A percentile compares a stretch with the other conserved stretches of the same genome.
Evolutionary conservation across 495 filamentous ascomycete species (phyloP).

Genomic region (Xylaria longipes): DNA sequence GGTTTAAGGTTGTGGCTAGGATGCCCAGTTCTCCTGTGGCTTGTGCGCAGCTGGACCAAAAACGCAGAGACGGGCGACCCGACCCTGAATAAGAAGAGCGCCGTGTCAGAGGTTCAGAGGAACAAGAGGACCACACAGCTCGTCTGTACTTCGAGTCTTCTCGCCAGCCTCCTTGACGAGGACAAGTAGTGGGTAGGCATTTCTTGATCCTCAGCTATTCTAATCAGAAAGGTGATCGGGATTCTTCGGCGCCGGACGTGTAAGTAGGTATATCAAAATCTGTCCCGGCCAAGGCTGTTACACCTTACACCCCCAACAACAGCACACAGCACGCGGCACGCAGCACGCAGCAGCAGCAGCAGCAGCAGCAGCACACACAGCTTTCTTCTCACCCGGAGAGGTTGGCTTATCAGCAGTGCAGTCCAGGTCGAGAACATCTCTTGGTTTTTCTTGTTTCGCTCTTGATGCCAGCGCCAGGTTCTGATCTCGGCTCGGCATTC

Average conservation of each 20-base stretch:
- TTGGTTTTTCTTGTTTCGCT: background rate
- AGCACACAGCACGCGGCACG: background rate
- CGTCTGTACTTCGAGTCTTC: background rate
- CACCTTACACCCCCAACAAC: conserved; percentile 3
- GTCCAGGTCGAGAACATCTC: background rate
- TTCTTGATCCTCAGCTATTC: background rate
- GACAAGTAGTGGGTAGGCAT: background rate
- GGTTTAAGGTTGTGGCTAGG: conserved; percentile 23
- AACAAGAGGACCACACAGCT: conserved; percentile 20
- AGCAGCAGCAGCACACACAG: no score
- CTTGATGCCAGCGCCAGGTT: background rate
- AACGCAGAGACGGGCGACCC: conserved; percentile 16
- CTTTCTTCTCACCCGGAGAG: conserved; percentile 1
- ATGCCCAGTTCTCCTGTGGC: conserved; percentile 9
- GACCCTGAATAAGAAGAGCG: conserved; percentile 24
- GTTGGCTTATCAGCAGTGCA: background rate
- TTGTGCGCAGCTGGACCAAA: conserved; percentile 25
- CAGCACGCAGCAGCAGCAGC: background rate
- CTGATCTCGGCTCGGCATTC: background rate
- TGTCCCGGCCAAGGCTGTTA: conserved; percentile 24
- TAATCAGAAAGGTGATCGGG: background rate
- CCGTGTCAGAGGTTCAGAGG: conserved; percentile 24
- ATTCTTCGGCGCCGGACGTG: conserved; percentile 8
- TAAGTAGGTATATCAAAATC: conserved; percentile 25
- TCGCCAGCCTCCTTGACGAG: conserved; percentile 6